A percentile compares a stretch with the other conserved stretches of the same genome.
Evolutionary conservation across 192 early-diverging fungal species (phyloP).

Genomic region (Piromyces sp.): DNA sequence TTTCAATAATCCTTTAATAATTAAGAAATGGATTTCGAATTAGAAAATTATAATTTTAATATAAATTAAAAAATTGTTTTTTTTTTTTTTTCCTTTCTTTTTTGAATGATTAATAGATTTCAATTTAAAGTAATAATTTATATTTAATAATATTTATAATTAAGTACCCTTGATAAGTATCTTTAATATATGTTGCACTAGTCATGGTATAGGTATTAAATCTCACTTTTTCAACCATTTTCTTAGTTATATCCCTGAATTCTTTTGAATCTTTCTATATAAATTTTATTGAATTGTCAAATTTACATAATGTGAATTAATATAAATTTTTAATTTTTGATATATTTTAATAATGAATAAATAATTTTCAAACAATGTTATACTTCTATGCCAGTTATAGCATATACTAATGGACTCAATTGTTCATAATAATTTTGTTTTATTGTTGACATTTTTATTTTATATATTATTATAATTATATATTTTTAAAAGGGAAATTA

Average conservation of each 20-base stretch:
- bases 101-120: no score
- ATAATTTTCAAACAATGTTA: no score
- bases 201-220: neutral
- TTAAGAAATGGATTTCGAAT: neutral
- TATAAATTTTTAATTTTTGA: no score
- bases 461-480: neutral
- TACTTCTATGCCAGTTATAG: neutral
- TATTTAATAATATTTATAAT: no score
- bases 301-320: no score
- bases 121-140: no score
- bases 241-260: neutral
- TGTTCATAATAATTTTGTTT: neutral
- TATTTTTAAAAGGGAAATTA: no score
- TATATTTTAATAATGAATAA: no score
- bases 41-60: no score
- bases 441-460: neutral
- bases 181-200: neutral
- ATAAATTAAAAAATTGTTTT: no score
- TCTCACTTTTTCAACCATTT: neutral
- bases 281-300: no score
- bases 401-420: neutral
- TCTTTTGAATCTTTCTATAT: neutral
- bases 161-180: neutral
- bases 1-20: neutral
- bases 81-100: no score